Base-by-base conservation (phyloP, 2,329 filamentous ascomycete genomes). In the Microcyclospora pomicola region DNA sequence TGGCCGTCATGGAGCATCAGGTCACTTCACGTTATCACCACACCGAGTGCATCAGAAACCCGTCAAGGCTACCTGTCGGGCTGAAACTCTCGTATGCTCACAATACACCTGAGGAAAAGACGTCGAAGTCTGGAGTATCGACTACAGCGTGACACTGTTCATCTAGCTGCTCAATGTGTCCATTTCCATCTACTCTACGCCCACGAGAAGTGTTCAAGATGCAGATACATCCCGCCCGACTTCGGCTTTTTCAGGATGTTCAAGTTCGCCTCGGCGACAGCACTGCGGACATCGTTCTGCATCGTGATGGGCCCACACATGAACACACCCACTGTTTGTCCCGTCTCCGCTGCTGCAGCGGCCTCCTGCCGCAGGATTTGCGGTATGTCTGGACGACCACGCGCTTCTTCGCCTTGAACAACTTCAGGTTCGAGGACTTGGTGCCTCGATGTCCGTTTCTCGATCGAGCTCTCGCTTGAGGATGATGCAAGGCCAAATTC, bases 251-350 rank as follows among this genome's bases (percentile, higher is more conserved):
- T 31, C 30, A 31, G 9, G 12, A 31, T n/a, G 14, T n/a, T 15
- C 30, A n/a, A 15, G 12, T 31, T n/a, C 4, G 12, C 14, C 30
- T 24, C 19, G 19, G 30, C 30, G 14, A 66, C 65, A 6, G 64
- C 65, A 50, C 67, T 64, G 2, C 64, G 54, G 7, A 67, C 61
- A 54, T 70, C 67, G 36, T 64, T 53, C 36, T 67, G 55, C 66
- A 69, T 67, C 3, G 59, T 63, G 15, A 49, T 36, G 1, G 65
- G 65, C 0, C 66, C 66, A 39, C 66, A 69, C 12, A 61, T 59
- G 35, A 60, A 63, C 9, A 68, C 58, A 9, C 52, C 51, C 28
- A 51, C 41, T 28, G 38, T 38, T 24, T 37, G 34, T 4, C 14
- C 30, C 14, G 30, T 31, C 9, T 31, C 30, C 9, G 30, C 12